Percentiles rank a stretch among this genome's conserved stretches.
Evolutionary conservation across 768 basidiomycete species (phyloP).

Genomic region (Phaeotremella skinneri): DNA sequence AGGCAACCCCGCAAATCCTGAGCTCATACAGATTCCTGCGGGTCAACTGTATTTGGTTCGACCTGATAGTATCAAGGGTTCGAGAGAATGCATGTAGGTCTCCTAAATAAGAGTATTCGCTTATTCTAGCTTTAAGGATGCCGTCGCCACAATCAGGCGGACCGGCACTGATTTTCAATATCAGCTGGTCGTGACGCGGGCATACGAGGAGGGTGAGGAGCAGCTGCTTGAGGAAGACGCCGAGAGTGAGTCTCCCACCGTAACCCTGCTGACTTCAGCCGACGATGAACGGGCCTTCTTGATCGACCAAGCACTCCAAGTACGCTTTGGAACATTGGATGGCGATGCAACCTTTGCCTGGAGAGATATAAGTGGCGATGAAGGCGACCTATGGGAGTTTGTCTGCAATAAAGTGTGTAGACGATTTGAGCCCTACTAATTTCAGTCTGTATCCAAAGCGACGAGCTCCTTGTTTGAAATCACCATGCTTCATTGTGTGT

Average conservation of each 20-base stretch:
- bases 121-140: slow-evolving; percentile 72
- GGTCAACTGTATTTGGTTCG: slow-evolving; percentile 89
- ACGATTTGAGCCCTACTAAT: no score
- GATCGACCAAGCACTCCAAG: slow-evolving; percentile 84
- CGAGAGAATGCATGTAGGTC: slow-evolving; percentile 93
- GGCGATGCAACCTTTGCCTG: slow-evolving; percentile 81
- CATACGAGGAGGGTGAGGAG: slow-evolving; percentile 96
- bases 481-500: slow-evolving; percentile 94
- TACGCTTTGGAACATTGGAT: slow-evolving; percentile 66
- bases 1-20: slow-evolving; percentile 93
- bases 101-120: no score
- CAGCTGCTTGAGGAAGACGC: slow-evolving; percentile 86
- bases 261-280: slow-evolving; percentile 58
- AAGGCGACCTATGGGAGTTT: slow-evolving; percentile 92
- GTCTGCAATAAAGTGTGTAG: slow-evolving; percentile 56
- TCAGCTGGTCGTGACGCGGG: slow-evolving; percentile 91
- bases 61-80: slow-evolving; percentile 84
- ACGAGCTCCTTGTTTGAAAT: slow-evolving; percentile 87
- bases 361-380: slow-evolving; percentile 81
- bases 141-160: slow-evolving; percentile 88
- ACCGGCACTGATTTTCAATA: slow-evolving; percentile 66
- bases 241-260: slow-evolving; percentile 53
- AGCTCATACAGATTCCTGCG: slow-evolving; percentile 88
- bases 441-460: slow-evolving; percentile 61
- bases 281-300: slow-evolving; percentile 92